Base-by-base conservation (phyloP, 768 basidiomycete species). In the Lyophyllum shimeji region DNA sequence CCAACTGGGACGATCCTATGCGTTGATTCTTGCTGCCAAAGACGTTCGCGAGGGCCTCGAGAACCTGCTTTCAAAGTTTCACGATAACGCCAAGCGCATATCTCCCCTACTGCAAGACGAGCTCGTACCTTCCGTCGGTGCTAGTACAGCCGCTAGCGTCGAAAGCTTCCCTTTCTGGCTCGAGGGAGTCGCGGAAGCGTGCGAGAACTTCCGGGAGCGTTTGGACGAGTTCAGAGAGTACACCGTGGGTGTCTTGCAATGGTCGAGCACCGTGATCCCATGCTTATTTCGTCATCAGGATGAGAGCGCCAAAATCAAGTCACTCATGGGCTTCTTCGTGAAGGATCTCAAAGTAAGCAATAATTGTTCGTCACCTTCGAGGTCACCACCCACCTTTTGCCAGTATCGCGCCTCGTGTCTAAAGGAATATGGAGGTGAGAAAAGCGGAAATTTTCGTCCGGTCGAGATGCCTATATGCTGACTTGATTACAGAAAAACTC, bases 161-260 rank as follows among this genome's bases (percentile, higher is more conserved):
- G 40, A 42, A 18, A 23, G 34, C 7, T 53, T 46, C 33, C 34
- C 11, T 3, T 17, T 37, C 15, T 57, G 43, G 52, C n/a, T 63
- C 3, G 43, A 50, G n/a, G n/a, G 31, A 17, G 43, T 61, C 3
- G 61, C 61, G 31, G 33, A 42, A 7, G 55, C 49, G 17, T 63
- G 55, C 15, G 47, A 57, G n/a, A 48, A 15, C 0, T 52, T 65
- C 45, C 49, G 53, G n/a, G 62, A 57, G 15, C 56, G 62, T 0
- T 44, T 65, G 21, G 25, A 50, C 40, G 62, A 65, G n/a, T 65
- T 63, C 39, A 52, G 62, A 34, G 60, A 65, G 45, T 63, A 63
- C 39, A 63, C 60, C 2, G 64, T 63, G 17, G 3, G 34, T 13
- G 4, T 27, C 5, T 37, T 37, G 7, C 15, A 6, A 5, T 7